These are phyloP conservation scores for Aspergillus ibericus DNA, from an alignment of 2,329 filamentous ascomycete genomes.

Conservation along the genomic window DNA sequence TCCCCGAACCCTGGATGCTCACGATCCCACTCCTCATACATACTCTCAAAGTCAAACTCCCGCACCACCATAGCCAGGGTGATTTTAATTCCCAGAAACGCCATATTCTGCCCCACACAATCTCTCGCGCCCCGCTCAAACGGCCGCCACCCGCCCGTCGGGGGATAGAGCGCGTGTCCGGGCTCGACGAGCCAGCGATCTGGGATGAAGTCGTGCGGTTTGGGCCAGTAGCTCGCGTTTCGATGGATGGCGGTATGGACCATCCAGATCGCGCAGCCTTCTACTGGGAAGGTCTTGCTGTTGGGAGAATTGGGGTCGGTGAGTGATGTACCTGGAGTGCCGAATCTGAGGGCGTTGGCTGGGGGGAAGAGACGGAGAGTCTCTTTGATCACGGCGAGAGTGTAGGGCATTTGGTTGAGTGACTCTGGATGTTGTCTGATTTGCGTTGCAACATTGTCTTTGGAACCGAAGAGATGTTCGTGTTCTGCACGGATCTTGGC, in stretches of 20 bases:
- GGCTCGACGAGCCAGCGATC: constrained; percentile 37
- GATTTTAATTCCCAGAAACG: constrained; percentile 44
- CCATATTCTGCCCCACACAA: constrained; percentile 53
- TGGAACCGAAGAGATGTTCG: constrained; percentile 1
- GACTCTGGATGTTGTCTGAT: background rate
- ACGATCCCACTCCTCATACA: background rate
- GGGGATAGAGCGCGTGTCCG: constrained; percentile 16
- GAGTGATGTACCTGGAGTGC: constrained; percentile 11
- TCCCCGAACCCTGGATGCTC: background rate
- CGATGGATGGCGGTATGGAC: constrained; percentile 17
- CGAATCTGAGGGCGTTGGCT: constrained; percentile 15
- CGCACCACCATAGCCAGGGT: constrained; percentile 24
- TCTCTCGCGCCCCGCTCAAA: constrained; percentile 52
- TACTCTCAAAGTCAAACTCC: constrained; percentile 17
- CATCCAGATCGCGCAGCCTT: constrained; percentile 16
- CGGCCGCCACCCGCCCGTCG: constrained; percentile 47
- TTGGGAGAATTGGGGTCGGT: background rate
- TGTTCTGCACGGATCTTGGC: constrained; percentile 4
- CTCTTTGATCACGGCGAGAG: constrained; percentile 57
- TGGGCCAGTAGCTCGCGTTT: constrained; percentile 17
- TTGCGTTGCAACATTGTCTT: background rate
- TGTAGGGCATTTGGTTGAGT: constrained; percentile 55
- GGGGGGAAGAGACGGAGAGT: constrained; percentile 56
- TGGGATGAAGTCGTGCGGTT: constrained; percentile 34
- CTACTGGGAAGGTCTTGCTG: constrained; percentile 14